Conservation (phyloP, 768 basidiomycete species). For the Russula lepida region DNA sequence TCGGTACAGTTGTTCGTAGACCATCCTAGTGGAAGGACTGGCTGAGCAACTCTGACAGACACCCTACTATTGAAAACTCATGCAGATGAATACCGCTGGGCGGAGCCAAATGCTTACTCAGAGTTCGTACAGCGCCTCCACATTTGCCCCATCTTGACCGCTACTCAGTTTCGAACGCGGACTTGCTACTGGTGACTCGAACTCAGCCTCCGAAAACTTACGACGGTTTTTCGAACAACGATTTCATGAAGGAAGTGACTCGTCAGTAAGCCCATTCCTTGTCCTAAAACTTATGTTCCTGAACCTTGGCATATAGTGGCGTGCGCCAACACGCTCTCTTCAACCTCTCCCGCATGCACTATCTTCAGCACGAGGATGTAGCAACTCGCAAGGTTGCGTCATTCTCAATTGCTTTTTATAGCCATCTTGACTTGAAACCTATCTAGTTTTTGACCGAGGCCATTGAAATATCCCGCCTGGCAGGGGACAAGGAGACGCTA, state of each 20-base stretch:
- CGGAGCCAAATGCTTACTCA: slow-evolving; percentile 16
- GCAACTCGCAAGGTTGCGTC: slow-evolving; percentile 55
- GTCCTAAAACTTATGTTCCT: not conserved
- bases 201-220: slow-evolving; percentile 58
- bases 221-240: slow-evolving; percentile 79
- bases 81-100: slow-evolving; percentile 19
- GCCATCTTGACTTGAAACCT: slow-evolving; percentile 1
- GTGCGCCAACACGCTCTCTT: slow-evolving; percentile 74
- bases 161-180: slow-evolving; percentile 56
- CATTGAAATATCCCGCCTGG: slow-evolving; percentile 65
- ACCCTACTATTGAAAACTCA: slow-evolving; percentile 23
- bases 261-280: slow-evolving; percentile 39
- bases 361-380: slow-evolving; percentile 53
- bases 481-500: slow-evolving; percentile 60
- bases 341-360: slow-evolving; percentile 72
- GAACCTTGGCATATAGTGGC: slow-evolving; percentile 39
- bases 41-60: slow-evolving; percentile 6
- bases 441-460: slow-evolving; percentile 65
- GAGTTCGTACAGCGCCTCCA: slow-evolving; percentile 2
- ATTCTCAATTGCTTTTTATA: not conserved
- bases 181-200: slow-evolving; percentile 58
- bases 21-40: not conserved
- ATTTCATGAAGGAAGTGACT: slow-evolving; percentile 73
- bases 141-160: slow-evolving; percentile 16
- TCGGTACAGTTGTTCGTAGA: slow-evolving; percentile 1